Evolutionary conservation across 352 stramenopile species (phyloP), one percentile per base, ranked within the genome.

Genomic region (Phytopythium sindhum): DNA sequence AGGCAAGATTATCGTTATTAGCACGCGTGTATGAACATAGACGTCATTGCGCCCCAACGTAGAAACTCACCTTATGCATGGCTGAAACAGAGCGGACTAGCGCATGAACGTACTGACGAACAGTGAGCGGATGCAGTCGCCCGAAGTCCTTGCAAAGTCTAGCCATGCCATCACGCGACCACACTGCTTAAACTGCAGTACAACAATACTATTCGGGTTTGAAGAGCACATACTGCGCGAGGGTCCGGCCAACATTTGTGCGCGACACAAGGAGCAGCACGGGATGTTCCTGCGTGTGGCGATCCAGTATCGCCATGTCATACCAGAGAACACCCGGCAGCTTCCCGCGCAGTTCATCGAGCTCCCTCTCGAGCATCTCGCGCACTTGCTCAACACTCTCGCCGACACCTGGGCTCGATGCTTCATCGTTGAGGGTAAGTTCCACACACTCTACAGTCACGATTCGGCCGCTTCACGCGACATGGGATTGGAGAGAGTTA

Each of bases 71-170:
- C 69, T 80, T 47, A 26, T 85, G 76, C 17, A 85, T 60, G 28
- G 65, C 55, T 29, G 53, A 11, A 24, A 85, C 71, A 2, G 66
- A 69, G 2, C 42, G 60, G 8, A 78, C 31, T 17, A 80, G 54
- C 51, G 66, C 69, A 31, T 65, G 69, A 0, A 75, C 57, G 45
- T 77, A 82, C 51, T 76, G 65, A 28, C 71, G 70, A 37, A 79
- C 69, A 2, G 54, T 58, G 29, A 81, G 66, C 21, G 72, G 65
- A 31, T 85, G 74, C 37, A 85, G 33, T 9, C 66, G 69, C 9
- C 67, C 72, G 52, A 85, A 85, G 23, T 73, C 70, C 39, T 68
- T 65, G 45, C 73, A 64, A 44, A 73, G 47, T 26, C 70, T 78
- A 24, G 48, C 0, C 23, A 31, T 31, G 23, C 23, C 8, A 26